Evolutionary conservation across 805 yeast species (phyloP), one percentile per base, ranked within the genome.

Genomic region (Ogataea minuta): DNA sequence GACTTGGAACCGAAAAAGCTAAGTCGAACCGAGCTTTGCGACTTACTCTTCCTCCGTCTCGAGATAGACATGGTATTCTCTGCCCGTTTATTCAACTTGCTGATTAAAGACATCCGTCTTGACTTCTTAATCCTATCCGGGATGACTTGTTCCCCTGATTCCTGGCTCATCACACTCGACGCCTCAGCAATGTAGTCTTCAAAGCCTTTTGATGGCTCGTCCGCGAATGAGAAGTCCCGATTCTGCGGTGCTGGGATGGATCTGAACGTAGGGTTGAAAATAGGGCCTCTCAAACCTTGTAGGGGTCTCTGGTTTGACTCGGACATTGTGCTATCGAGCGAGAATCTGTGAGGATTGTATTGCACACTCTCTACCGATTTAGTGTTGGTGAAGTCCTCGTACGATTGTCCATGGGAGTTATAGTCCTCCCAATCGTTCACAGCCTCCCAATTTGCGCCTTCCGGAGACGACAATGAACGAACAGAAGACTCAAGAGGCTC

Each of bases 211-310:
- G 49, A 43, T 13, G 47, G 51, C 25, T 46, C 50, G 16, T 45
- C 51, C 12, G 29, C 17, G 50, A 41, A 39, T 62, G 66, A 2
- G 72, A 63, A n/a, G 29, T 34, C 14, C 26, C 16, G 25, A 17
- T 15, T 30, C 31, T 45, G 45, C 1, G 64, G 53, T 4, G 55
- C 46, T 3, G 56, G 49, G 13, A 28, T 17, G 11, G 28, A 14
- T 32, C 54, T 59, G 29, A 60, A 36, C 1, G 54, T 24, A 4
- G 58, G 47, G 28, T 71, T 71, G 46, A 79, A 73, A 2, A 76
- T 64, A 2, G 87, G 82, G 0, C 79, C 84, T 38, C 64, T 70
- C 39, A 81, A 57, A 0, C 89, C 89, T 45, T 72, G 72, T 9
- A 70, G 60, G 14, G 77, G 52, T 30, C 48, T 43, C 11, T 34